phyloP scores from a whole-genome alignment of 495 filamentous ascomycete species.

The Bathelium albidoporum region DNA sequence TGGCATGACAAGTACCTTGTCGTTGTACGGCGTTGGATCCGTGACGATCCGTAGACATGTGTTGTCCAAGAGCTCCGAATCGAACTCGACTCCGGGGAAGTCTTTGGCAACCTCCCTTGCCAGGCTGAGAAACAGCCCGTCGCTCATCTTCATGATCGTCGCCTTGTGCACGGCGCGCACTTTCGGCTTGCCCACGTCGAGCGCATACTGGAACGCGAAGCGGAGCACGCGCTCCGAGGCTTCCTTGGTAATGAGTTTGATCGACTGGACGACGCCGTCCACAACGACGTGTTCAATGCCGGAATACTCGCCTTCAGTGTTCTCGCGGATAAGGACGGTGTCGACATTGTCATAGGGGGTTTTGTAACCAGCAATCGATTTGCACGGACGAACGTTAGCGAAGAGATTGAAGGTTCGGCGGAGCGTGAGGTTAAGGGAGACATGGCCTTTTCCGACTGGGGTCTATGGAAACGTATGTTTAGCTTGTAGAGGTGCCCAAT shows the following conservation, averaged over 20 bases:
- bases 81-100: constrained; percentile 88
- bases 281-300: constrained; percentile 98
- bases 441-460: constrained; percentile 95
- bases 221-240: constrained; percentile 89
- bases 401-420: constrained; percentile 99
- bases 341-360: constrained; percentile 97
- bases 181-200: constrained; percentile 83
- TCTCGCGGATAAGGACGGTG: constrained; percentile 96
- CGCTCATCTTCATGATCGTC: constrained; percentile 99
- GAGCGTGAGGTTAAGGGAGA: constrained; percentile 96
- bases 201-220: constrained; percentile 95
- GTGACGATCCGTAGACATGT: constrained; percentile 96
- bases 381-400: constrained; percentile 95
- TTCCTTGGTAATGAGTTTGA: constrained; percentile 94
- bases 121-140: constrained; percentile 89
- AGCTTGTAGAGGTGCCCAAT: constrained; percentile 7
- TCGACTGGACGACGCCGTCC: constrained; percentile 95
- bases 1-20: constrained; percentile 99
- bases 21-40: constrained; percentile 88
- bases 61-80: constrained; percentile 95
- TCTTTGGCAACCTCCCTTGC: constrained; percentile 81
- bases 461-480: constrained; percentile 45
- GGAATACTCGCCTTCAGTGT: constrained; percentile 99
- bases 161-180: constrained; percentile 98
- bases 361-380: constrained; percentile 92